phyloP scores from a whole-genome alignment of 805 yeast genomes.

The Brettanomyces anomalus region DNA sequence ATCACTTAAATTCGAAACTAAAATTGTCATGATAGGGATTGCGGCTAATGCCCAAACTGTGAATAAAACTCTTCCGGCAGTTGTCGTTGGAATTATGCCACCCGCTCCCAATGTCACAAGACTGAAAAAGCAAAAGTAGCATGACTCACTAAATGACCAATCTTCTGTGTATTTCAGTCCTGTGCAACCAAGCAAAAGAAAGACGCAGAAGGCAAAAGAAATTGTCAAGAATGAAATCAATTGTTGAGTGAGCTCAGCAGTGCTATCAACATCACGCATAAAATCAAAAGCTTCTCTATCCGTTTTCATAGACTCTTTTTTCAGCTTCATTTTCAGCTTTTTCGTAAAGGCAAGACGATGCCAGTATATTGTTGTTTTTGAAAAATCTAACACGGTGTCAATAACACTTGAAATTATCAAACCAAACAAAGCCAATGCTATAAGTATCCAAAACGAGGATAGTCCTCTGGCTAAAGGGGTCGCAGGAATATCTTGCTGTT shows the following conservation, averaged over 20 bases:
- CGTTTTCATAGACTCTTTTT: background rate
- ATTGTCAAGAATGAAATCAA: conserved; percentile 31
- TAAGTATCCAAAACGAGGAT: conserved; percentile 51
- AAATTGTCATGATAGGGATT: conserved; percentile 78
- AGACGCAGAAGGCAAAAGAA: conserved; percentile 37
- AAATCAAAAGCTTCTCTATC: conserved; percentile 39
- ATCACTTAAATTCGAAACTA: conserved; percentile 68
- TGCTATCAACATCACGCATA: conserved; percentile 44
- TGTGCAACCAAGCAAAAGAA: conserved; percentile 70
- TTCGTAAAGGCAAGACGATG: conserved; percentile 52
- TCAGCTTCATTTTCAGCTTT: conserved; percentile 2
- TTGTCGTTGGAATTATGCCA: conserved; percentile 51
- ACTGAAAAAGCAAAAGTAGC: conserved; percentile 73
- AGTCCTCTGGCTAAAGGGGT: conserved; percentile 47
- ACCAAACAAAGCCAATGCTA: conserved; percentile 69
- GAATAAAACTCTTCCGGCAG: conserved; percentile 66
- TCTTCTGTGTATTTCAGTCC: conserved; percentile 50
- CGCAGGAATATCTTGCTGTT: conserved; percentile 62
- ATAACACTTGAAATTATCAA: conserved; percentile 64
- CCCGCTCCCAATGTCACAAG: conserved; percentile 84
- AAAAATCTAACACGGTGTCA: conserved; percentile 50
- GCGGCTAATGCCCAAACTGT: conserved; percentile 77
- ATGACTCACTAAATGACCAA: conserved; percentile 63
- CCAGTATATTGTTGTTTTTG: conserved; percentile 58
- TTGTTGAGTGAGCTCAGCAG: conserved; percentile 31